Base-by-base conservation (phyloP, 345 rosid species). In the Populus simonii region DNA sequence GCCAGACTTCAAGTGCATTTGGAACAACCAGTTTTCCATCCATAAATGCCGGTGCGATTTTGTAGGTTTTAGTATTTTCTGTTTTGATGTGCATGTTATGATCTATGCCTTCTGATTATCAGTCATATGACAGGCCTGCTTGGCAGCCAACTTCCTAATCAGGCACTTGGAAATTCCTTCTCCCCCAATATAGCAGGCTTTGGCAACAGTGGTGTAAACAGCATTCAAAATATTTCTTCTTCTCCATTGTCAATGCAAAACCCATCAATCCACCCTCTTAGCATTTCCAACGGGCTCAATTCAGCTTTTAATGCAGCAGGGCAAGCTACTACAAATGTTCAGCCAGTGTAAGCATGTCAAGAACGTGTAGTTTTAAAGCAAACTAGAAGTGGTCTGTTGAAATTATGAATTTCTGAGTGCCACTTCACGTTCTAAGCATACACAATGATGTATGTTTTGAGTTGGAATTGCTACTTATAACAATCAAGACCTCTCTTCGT, bases 1-100 rank as follows among this genome's bases (percentile, higher is more conserved):
- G 81, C 74, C 90, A 86, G 81, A 78, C 86, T 61, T 59, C 87
- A 73, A 76, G 81, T 84, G 83, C 25, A 43, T 47, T 47, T 47
- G 51, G 51, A 15, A 47, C 57, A 53, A 53, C n/a, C 45, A 74
- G 71, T 80, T 68, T 73, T 53, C 77, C 80, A 53, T 76, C 79
- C 36, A 72, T 80, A 80, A 81, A 72, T 83, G 47, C 80, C 62
- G 77, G 82, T 85, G 81, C 20, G 2, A 20, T 66, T 38, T 29
- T 66, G 68, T 61, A 59, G 62, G 18, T 68, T 76, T 81, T 53
- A 17, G 13, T 77, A 61, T 47, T 76, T 74, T 68, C 4, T 11
- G 17, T 65, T 20, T 27, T 63, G 74, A 23, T 43, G 49, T 71
- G 39, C 70, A 45, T 66, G 33, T 43, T 43, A 33, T 70, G 70